A percentile compares a stretch with the other conserved stretches of the same genome.
phyloP scores from a whole-genome alignment of 2,329 filamentous ascomycete species.

The Phyllosticta citriasiana region DNA sequence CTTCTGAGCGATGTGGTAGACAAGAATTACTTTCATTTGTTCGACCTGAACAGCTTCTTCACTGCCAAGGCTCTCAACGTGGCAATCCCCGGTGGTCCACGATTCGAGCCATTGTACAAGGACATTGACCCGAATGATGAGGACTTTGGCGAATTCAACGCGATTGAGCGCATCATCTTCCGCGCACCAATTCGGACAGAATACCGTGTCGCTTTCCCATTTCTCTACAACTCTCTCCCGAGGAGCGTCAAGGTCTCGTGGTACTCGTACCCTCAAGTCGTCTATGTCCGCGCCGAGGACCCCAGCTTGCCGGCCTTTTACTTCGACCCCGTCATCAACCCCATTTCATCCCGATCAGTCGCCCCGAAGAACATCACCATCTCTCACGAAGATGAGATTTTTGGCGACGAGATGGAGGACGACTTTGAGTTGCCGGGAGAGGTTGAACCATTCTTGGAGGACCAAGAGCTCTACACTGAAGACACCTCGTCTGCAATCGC shows the following conservation, averaged over 20 bases:
- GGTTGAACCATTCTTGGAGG: slow-evolving; percentile 77
- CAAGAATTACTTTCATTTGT: slow-evolving; percentile 96
- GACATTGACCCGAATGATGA: slow-evolving; percentile 98
- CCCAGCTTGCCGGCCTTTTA: slow-evolving; percentile 89
- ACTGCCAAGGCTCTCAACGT: slow-evolving; percentile 97
- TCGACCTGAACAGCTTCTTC: slow-evolving; percentile 87
- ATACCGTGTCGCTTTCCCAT: slow-evolving; percentile 89
- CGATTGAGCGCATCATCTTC: slow-evolving; percentile 98
- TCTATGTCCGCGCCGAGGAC: slow-evolving; percentile 82
- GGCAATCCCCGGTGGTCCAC: slow-evolving; percentile 90
- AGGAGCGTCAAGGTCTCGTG: slow-evolving; percentile 87
- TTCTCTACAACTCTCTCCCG: slow-evolving; percentile 90
- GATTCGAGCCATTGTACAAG: slow-evolving; percentile 96
- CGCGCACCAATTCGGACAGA: slow-evolving; percentile 89
- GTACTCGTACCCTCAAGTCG: slow-evolving; percentile 88
- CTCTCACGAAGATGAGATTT: slow-evolving; percentile 88
- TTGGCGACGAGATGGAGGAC: slow-evolving; percentile 76
- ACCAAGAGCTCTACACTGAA: slow-evolving; percentile 79
- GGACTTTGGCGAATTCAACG: slow-evolving; percentile 99
- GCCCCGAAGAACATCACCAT: slow-evolving; percentile 88
- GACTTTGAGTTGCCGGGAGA: slow-evolving; percentile 73
- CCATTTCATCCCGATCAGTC: slow-evolving; percentile 89
- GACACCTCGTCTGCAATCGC: slow-evolving; percentile 87
- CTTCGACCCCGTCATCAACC: slow-evolving; percentile 95
- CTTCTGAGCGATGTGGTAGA: slow-evolving; percentile 87